phyloP scores from a whole-genome alignment of 805 yeast genomes.

The Myxozyma sirexii region DNA sequence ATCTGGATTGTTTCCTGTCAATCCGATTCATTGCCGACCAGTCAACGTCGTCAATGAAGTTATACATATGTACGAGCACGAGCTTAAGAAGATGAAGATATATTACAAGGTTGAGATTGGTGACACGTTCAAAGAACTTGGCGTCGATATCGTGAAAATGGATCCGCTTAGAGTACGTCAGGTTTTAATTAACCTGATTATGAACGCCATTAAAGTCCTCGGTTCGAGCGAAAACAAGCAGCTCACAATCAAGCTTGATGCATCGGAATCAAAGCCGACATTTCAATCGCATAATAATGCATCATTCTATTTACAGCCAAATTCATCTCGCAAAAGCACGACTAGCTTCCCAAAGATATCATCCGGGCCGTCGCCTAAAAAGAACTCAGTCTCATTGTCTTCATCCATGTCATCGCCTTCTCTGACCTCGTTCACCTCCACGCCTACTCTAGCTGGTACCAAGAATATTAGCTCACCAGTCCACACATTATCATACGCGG shows the following conservation, averaged over 20 bases:
- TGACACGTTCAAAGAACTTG: conserved; percentile 8
- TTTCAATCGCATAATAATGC: conserved; percentile 19
- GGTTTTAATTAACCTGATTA: conserved; percentile 86
- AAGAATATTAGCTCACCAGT: neutral
- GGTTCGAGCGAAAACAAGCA: conserved; percentile 81
- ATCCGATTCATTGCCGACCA: conserved; percentile 27
- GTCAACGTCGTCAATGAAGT: conserved; percentile 48
- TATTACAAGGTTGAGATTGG: conserved; percentile 58
- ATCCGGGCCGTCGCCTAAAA: conserved; percentile 12
- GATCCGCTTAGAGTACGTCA: conserved; percentile 91
- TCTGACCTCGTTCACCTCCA: neutral
- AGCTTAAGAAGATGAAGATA: conserved; percentile 76
- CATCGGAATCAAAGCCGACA: conserved; percentile 21
- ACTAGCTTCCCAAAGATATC: neutral
- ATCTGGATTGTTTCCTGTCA: conserved; percentile 31
- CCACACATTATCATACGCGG: conserved; percentile 22
- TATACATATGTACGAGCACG: conserved; percentile 77
- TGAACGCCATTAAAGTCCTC: conserved; percentile 88
- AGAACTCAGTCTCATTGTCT: neutral
- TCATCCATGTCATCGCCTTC: conserved; percentile 6
- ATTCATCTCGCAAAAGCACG: neutral
- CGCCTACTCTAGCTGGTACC: neutral
- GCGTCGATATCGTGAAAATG: conserved; percentile 59
- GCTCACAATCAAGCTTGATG: conserved; percentile 24
- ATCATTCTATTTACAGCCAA: conserved; percentile 19